Evolutionary conservation across 305 asterid genomes (phyloP).

Genomic region (Monarda citriodora): DNA sequence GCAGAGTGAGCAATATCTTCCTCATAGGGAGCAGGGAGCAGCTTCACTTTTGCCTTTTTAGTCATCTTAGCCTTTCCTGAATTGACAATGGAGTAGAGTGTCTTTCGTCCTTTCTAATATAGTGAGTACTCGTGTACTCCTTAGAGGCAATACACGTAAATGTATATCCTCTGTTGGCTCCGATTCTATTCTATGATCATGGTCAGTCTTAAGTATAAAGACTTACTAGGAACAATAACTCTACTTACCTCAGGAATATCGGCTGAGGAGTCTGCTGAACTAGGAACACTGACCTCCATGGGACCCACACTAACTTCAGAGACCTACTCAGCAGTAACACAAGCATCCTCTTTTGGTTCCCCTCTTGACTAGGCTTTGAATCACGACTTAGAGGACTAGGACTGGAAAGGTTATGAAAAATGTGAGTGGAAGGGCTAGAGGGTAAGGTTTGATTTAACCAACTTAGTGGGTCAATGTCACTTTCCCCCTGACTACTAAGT

Average conservation of each 20-base stretch:
- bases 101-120: neutral
- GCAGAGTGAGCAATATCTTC: neutral
- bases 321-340: neutral
- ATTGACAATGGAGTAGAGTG: neutral
- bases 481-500: conserved; percentile 2
- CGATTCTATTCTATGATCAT: neutral
- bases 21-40: neutral
- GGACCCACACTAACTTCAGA: neutral
- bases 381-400: neutral
- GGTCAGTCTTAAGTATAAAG: neutral
- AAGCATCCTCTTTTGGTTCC: neutral
- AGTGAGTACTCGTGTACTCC: neutral
- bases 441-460: neutral
- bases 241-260: neutral
- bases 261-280: neutral
- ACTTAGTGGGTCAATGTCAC: neutral
- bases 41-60: neutral
- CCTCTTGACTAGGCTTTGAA: neutral
- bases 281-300: neutral
- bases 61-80: neutral
- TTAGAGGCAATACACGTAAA: neutral
- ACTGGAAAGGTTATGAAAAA: neutral
- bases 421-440: neutral
- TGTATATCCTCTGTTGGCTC: neutral
- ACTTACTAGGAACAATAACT: neutral